Evolutionary conservation across 257 asterid genomes (phyloP), one percentile per base, ranked within the genome.

Genomic region (Osmanthus fragrans): DNA sequence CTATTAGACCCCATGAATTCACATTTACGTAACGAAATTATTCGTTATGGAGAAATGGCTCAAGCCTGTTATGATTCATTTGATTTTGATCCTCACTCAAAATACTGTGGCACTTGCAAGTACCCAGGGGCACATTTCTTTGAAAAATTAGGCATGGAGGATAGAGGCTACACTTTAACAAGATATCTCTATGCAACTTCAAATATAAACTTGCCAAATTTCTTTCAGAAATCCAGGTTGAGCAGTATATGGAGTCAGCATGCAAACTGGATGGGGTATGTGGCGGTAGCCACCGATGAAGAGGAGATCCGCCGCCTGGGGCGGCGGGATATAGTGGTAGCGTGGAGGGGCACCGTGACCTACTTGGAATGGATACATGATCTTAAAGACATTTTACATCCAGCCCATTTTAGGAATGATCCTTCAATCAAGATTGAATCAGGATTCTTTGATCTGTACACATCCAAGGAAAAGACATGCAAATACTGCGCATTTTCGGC

Each of bases 291-390:
- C 49, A 85, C 85, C 5, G 95, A 89, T 80, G 89, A 84, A 11
- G 84, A 75, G 0, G 92, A 89, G 76, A 82, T 92, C 0, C 81
- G 76, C 11, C 86, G 96, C 10, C 87, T 92, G 0, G 96, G 97
- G 12, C 90, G 96, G 16, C 90, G 97, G 1, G 95, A 89, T 84
- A 82, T 91, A 39, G 84, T 91, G 25, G 60, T 92, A 51, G 89
- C 96, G 11, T 92, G 96, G 96, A 88, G 96, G n/a, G 96, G 96
- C 15, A 92, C 97, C 0, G 94, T 91, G 10, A 92, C 97, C 1
- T 92, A 89, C 84, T 89, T 92, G 3, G 97, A 92, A 58, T 92
- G 97, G 96, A 85, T 89, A 79, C 96, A 91, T 67, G 95, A 92
- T 72, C 87, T 92, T 15, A 90, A 91, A 80, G 92, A 91, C 75